A percentile compares a stretch with the other conserved stretches of the same genome.
Conservation (phyloP, 2,329 filamentous ascomycete genomes). For the Tetracladium maxilliforme region DNA sequence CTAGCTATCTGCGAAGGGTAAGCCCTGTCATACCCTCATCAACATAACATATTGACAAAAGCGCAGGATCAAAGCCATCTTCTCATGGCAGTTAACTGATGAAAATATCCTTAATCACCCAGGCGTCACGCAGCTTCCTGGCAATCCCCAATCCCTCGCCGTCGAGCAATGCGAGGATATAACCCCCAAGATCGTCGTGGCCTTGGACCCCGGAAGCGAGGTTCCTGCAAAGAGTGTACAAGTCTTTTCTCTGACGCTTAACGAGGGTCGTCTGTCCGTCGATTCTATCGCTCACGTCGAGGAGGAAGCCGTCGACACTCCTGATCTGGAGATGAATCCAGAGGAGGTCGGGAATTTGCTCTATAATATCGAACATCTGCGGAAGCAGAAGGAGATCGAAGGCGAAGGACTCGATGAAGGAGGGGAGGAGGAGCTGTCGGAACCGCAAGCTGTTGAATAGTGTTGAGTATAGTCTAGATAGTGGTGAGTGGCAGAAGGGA, state of each 20-base stretch:
- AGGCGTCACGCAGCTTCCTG: constrained; percentile 38
- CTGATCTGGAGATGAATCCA: constrained; percentile 13
- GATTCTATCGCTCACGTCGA: constrained; percentile 4
- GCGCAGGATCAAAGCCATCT: constrained; percentile 42
- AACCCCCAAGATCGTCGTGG: too few relatives aligned
- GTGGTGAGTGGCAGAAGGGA: too few relatives aligned
- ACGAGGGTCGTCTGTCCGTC: too few relatives aligned
- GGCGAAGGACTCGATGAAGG: too few relatives aligned
- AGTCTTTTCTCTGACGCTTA: too few relatives aligned
- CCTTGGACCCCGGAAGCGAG: too few relatives aligned
- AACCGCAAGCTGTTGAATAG: too few relatives aligned
- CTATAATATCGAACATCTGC: constrained; percentile 16
- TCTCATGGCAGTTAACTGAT: constrained; percentile 43
- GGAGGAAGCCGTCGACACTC: constrained; percentile 11
- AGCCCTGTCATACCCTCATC: constrained; percentile 8
- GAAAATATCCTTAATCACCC: constrained; percentile 32
- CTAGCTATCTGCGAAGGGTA: constrained; percentile 45
- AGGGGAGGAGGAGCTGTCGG: too few relatives aligned
- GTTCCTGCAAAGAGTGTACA: too few relatives aligned
- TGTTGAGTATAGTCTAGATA: too few relatives aligned
- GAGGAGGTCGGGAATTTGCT: constrained; percentile 20
- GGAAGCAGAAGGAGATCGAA: too few relatives aligned
- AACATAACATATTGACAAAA: constrained; percentile 7
- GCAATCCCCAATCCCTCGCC: constrained; percentile 44
- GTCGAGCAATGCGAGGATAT: too few relatives aligned